Percentiles rank a stretch among this genome's conserved stretches.
phyloP scores from a whole-genome alignment of 495 filamentous ascomycete species.

The Geoglossum glabrum region DNA sequence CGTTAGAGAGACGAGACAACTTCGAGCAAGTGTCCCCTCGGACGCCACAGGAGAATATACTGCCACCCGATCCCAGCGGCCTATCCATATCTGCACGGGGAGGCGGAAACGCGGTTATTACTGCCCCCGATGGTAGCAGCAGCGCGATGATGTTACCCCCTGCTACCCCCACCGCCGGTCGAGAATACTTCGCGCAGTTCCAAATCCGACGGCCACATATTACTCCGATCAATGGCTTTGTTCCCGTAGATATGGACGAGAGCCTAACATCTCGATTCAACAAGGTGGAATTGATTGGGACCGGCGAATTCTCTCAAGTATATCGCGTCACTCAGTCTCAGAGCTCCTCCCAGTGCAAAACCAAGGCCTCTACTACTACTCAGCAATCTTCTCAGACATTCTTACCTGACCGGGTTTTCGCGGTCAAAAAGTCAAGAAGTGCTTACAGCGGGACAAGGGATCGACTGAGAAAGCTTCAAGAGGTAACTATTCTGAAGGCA shows the following conservation, averaged over 20 bases:
- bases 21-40: constrained; percentile 41
- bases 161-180: constrained; percentile 60
- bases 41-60: constrained; percentile 56
- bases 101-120: constrained; percentile 21
- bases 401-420: constrained; percentile 43
- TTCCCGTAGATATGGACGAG: constrained; percentile 47
- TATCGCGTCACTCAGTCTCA: constrained; percentile 46
- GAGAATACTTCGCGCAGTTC: constrained; percentile 33
- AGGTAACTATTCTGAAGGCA: constrained; percentile 54
- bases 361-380: not conserved
- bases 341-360: constrained; percentile 7
- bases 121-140: constrained; percentile 22
- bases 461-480: constrained; percentile 55
- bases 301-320: constrained; percentile 82
- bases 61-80: constrained; percentile 62
- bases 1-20: constrained; percentile 26
- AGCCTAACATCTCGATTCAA: constrained; percentile 51
- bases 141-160: constrained; percentile 34
- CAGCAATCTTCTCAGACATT: constrained; percentile 13
- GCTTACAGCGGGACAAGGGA: constrained; percentile 53
- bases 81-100: constrained; percentile 51
- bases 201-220: constrained; percentile 26
- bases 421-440: constrained; percentile 82
- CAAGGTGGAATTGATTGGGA: constrained; percentile 54
- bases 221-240: constrained; percentile 33